A percentile compares a stretch with the other conserved stretches of the same genome.
phyloP scores from a whole-genome alignment of 192 early-diverging fungal species.

The Diversispora epigaea region DNA sequence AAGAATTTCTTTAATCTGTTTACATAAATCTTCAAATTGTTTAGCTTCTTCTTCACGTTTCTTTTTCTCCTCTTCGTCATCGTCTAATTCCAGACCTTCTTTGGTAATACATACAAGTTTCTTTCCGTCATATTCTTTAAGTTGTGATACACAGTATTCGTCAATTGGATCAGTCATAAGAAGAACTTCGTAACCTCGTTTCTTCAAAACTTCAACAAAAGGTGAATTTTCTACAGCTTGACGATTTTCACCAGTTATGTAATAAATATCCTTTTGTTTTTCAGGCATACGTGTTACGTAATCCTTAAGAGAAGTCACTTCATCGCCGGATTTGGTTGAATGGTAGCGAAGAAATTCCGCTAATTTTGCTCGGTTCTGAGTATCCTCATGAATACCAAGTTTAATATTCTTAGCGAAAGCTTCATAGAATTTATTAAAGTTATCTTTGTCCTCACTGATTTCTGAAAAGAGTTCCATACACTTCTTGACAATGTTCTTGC shows the following conservation, averaged over 20 bases:
- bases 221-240: constrained; percentile 95
- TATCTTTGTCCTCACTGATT: constrained; percentile 98
- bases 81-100: constrained; percentile 99
- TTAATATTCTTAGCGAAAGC: constrained; percentile 99
- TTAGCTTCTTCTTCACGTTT: constrained; percentile 91
- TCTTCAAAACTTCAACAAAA: constrained; percentile 98
- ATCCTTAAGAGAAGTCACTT: constrained; percentile 98
- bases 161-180: constrained; percentile 99
- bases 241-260: constrained; percentile 96
- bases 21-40: constrained; percentile 84
- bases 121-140: constrained; percentile 99
- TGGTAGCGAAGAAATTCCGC: constrained; percentile 95
- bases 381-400: constrained; percentile 98
- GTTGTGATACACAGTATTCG: constrained; percentile 97
- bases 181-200: constrained; percentile 98
- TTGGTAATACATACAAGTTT: constrained; percentile 97
- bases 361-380: constrained; percentile 95
- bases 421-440: constrained; percentile 99
- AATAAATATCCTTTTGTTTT: constrained; percentile 99
- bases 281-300: constrained; percentile 99
- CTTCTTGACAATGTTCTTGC: constrained; percentile 99
- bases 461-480: constrained; percentile 97
- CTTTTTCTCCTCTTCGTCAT: constrained; percentile 99
- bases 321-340: constrained; percentile 99
- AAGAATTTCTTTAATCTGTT: constrained; percentile 96